Conservation (phyloP, 345 rosid genomes). For the Dimocarpus longan region DNA sequence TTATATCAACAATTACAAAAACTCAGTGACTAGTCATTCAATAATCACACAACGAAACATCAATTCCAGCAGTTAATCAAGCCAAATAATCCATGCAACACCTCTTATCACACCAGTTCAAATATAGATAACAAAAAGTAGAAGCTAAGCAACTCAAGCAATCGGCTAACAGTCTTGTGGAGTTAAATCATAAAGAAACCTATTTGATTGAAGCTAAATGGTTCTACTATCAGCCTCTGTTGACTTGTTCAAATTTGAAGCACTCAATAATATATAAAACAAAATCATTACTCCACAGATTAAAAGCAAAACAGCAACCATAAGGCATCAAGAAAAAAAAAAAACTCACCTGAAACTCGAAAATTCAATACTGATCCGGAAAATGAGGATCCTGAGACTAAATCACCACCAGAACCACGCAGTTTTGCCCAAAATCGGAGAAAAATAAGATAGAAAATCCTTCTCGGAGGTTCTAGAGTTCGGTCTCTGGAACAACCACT, state of each 20-base stretch:
- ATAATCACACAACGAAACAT: background rate
- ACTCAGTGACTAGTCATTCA: background rate
- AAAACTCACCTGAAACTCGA: slow-evolving; percentile 39
- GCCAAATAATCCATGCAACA: background rate
- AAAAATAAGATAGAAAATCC: background rate
- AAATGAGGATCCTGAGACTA: slow-evolving; percentile 5
- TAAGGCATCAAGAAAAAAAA: background rate
- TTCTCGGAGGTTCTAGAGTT: slow-evolving; percentile 48
- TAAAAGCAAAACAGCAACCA: background rate
- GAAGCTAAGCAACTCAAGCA: background rate
- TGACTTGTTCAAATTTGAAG: background rate
- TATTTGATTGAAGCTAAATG: background rate
- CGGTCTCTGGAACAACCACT: slow-evolving; percentile 27
- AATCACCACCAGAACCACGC: slow-evolving; percentile 12
- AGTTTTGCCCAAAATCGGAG: slow-evolving; percentile 9
- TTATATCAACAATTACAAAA: too few relatives aligned
- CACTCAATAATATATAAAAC: background rate
- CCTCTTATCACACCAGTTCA: too few relatives aligned
- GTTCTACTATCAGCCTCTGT: background rate
- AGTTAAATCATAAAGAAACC: background rate
- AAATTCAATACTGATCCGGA: slow-evolving; percentile 19
- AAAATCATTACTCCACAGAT: background rate
- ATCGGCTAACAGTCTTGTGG: background rate
- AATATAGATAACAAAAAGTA: background rate
- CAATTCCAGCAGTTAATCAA: background rate